Conservation (phyloP, 306 rosid genomes). For the Lupinus albus region DNA sequence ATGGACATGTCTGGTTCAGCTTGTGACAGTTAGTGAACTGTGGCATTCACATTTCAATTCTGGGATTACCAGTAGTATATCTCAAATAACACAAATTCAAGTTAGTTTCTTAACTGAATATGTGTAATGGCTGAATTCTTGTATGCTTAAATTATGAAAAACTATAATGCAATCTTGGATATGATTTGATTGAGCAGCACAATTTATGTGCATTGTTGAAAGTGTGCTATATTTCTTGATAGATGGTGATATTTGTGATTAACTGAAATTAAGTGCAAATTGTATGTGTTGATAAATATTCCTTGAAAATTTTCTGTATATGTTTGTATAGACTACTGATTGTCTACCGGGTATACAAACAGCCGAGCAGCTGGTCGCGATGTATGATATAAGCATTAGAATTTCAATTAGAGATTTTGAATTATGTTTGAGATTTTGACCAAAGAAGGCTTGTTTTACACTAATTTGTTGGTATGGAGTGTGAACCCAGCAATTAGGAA, state of each 20-base stretch:
- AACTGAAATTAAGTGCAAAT: conserved; percentile 22
- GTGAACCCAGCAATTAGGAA: not conserved
- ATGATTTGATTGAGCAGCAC: not conserved
- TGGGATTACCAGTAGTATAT: conserved; percentile 64
- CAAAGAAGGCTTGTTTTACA: not conserved
- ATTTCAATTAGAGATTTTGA: not conserved
- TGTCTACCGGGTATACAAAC: not conserved
- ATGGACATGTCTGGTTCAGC: conserved; percentile 92
- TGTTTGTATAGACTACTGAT: not conserved
- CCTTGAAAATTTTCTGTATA: not conserved
- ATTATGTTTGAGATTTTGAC: conserved; percentile 22
- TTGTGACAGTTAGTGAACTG: conserved; percentile 80
- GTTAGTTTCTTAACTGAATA: conserved; percentile 54
- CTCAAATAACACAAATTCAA: conserved; percentile 50
- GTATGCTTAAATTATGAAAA: conserved; percentile 15
- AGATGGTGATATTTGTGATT: not conserved
- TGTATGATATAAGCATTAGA: not conserved
- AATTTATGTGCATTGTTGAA: conserved; percentile 20
- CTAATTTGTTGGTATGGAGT: not conserved
- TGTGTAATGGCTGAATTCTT: conserved; percentile 13
- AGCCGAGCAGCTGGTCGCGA: not conserved
- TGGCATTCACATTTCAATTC: conserved; percentile 77
- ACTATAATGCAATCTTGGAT: conserved; percentile 4
- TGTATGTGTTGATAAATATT: not conserved
- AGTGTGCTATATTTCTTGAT: not conserved